phyloP scores from a whole-genome alignment of 176 grass and related monocot species.

The Tillandsia leiboldiana region DNA sequence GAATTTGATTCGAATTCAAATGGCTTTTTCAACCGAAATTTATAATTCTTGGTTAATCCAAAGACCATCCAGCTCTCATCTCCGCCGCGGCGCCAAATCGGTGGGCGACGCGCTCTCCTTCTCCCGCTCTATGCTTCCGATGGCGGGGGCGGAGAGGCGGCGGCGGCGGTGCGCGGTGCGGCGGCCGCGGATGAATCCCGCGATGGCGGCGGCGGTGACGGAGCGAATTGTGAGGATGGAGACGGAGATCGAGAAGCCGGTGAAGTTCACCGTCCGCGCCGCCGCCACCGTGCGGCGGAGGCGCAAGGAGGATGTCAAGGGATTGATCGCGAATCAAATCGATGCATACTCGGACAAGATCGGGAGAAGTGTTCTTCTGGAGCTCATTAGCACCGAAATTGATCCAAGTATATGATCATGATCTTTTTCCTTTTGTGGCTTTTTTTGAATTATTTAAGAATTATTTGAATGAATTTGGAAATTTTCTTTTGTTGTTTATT shows the following conservation, averaged over 20 bases:
- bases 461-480: background rate
- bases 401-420: slow-evolving; percentile 54
- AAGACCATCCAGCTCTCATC: background rate
- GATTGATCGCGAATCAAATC: slow-evolving; percentile 38
- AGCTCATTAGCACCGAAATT: slow-evolving; percentile 77
- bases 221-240: slow-evolving; percentile 25
- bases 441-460: background rate
- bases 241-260: slow-evolving; percentile 29
- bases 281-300: slow-evolving; percentile 67
- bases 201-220: slow-evolving; percentile 21
- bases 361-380: slow-evolving; percentile 44
- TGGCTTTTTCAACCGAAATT: no score
- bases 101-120: background rate
- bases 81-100: background rate
- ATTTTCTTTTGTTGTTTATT: background rate
- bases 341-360: slow-evolving; percentile 63
- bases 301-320: slow-evolving; percentile 45
- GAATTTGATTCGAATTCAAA: no score
- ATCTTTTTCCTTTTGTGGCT: background rate
- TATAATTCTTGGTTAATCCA: no score
- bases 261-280: slow-evolving; percentile 51
- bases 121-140: background rate
- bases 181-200: background rate
- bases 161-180: background rate
- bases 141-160: background rate